A percentile compares a stretch with the other conserved stretches of the same genome.
phyloP scores from a whole-genome alignment of 2,329 filamentous ascomycete genomes.

The Monilinia vaccinii-corymbosi region DNA sequence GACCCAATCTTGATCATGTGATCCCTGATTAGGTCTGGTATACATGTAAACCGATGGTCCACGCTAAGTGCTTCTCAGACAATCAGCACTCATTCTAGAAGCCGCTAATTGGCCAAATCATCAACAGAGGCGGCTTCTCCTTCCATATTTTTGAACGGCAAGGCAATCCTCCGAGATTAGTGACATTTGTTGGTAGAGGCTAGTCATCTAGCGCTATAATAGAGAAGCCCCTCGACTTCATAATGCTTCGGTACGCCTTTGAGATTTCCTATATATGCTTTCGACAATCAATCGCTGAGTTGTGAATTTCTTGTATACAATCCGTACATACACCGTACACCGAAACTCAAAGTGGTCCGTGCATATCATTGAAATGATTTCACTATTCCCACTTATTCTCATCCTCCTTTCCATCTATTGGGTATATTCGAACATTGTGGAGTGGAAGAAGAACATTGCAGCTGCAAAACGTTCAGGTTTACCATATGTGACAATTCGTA shows the following conservation, averaged over 20 bases:
- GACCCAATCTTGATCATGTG: no score
- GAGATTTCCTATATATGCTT: not conserved
- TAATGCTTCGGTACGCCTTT: not conserved
- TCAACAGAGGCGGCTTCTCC: not conserved
- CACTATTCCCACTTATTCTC: conserved; percentile 17
- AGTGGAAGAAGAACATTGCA: conserved; percentile 38
- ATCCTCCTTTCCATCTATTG: conserved; percentile 17
- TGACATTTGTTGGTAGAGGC: not conserved
- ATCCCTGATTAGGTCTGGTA: no score
- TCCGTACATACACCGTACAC: not conserved
- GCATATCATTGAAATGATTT: conserved; percentile 16
- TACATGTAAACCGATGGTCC: not conserved
- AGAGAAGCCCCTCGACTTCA: not conserved
- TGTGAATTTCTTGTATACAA: not conserved
- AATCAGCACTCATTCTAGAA: not conserved
- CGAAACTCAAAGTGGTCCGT: not conserved
- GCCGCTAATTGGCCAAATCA: not conserved
- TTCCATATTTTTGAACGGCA: not conserved
- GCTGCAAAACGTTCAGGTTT: conserved; percentile 43
- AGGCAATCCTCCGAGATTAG: not conserved
- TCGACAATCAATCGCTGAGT: not conserved
- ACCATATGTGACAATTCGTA: conserved; percentile 45
- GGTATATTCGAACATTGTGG: conserved; percentile 21
- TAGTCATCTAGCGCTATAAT: not conserved
- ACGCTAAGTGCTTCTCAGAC: not conserved